Conservation (phyloP, 2,329 filamentous ascomycete genomes). For the Podosphaera fusca region DNA sequence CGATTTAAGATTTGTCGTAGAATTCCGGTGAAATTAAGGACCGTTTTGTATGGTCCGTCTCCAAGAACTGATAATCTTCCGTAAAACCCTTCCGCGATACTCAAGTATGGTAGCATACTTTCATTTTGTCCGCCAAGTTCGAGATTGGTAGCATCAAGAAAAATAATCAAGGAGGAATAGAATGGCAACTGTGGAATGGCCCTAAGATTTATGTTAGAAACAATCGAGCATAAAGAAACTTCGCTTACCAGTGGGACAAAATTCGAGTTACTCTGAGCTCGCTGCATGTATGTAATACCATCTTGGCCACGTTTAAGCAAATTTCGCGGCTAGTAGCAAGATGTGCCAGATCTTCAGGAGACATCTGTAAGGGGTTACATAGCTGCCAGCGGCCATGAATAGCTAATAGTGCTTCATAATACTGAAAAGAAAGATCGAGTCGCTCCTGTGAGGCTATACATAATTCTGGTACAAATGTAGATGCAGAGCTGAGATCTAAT, state of each 20-base stretch:
- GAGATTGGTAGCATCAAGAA: not conserved
- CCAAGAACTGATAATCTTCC: not conserved
- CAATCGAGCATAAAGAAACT: not conserved
- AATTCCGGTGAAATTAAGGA: not conserved
- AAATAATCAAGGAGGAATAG: not conserved
- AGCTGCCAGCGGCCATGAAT: not conserved
- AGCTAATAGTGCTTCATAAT: not conserved
- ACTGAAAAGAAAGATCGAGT: not conserved
- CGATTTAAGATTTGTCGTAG: not conserved
- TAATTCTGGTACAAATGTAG: not conserved
- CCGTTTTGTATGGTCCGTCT: not conserved
- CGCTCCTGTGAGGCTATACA: not conserved
- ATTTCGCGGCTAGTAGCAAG: not conserved
- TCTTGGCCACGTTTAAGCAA: not conserved
- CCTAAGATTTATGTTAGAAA: not conserved
- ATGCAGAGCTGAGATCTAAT: not conserved
- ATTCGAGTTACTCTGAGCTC: not conserved
- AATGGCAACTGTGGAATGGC: not conserved
- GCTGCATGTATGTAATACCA: not conserved
- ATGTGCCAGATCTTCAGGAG: not conserved
- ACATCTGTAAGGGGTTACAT: not conserved
- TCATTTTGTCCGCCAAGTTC: not conserved
- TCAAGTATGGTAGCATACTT: not conserved
- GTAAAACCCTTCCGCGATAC: not conserved
- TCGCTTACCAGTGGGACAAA: not conserved